Base-by-base conservation (phyloP, 768 basidiomycete genomes). In the Phanerodontia chrysosporium region DNA sequence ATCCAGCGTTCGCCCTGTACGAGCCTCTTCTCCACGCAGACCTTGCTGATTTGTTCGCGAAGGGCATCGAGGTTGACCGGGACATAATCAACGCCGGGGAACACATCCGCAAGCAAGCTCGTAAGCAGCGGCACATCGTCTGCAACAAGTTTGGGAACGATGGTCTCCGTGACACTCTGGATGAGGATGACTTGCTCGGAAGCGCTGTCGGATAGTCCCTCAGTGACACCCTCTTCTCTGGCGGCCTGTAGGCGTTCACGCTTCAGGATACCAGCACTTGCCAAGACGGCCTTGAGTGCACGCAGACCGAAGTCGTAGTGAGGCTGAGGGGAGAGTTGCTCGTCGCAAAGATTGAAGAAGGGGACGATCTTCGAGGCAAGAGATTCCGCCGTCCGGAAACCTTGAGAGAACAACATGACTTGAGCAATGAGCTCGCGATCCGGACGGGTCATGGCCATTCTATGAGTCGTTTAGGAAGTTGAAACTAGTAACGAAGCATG, bases 221-320 rank as follows among this genome's bases (percentile, higher is more conserved):
- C 75, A 48, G 78, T 72, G 49, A 69, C 74, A 29, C 75, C 74
- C n/a, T 79, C 76, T 16, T 63, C 73, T 36, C 68, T 73, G 24
- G 73, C 72, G 39, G 64, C 71, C 62, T 84, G 83, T 45, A 96
- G 75, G 22, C 94, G 86, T 73, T 94, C 91, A 63, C 97, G 87
- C 75, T 98, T 99, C 64, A 99, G 81, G 61, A 97, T 95, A 83
- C 97, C 97, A 45, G 97, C 97, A 69, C 94, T 97, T 14, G 93
- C 87, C 28, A 99, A 80, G 5, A 99, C 97, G 28, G 97, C 91
- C 72, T 99, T 99, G 58, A 99, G 79, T 3, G 97, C 97, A 62
- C 97, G 92, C 30, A 99, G 80, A 75, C 97, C 97, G 67, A 99
- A 99, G 77, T 99, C 97, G 69, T 99, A 99, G 76, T 99, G 97